These are phyloP conservation scores for Lactarius trivialis DNA, from an alignment of 768 basidiomycete species.

Conservation along the genomic window DNA sequence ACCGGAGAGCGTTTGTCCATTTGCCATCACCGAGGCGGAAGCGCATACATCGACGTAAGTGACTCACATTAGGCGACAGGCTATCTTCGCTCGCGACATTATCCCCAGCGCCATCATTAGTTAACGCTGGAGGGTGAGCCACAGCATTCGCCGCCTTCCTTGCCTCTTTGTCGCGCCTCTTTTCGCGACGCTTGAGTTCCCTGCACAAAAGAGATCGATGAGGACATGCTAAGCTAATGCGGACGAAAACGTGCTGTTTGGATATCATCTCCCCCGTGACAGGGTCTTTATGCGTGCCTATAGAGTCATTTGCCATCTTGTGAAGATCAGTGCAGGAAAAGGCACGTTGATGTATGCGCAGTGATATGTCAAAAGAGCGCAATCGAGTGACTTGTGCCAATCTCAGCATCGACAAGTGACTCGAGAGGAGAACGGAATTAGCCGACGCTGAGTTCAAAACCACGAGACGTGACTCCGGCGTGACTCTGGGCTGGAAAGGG, in stretches of 20 bases:
- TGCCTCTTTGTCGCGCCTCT: constrained; percentile 65
- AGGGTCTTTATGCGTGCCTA: constrained; percentile 58
- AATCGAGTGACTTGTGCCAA: constrained; percentile 21
- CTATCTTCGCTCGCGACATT: constrained; percentile 61
- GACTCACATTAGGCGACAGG: constrained; percentile 82
- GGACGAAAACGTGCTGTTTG: constrained; percentile 63
- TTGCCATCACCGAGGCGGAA: not conserved
- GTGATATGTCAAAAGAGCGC: not conserved
- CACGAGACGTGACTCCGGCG: not conserved
- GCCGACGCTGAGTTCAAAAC: constrained; percentile 15
- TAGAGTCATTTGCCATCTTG: constrained; percentile 36
- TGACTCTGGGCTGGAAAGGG: constrained; percentile 7
- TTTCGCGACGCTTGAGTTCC: constrained; percentile 90
- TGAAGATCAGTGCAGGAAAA: not conserved
- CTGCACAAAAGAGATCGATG: constrained; percentile 39
- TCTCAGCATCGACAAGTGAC: constrained; percentile 26
- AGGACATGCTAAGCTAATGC: constrained; percentile 23
- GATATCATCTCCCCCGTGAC: constrained; percentile 96
- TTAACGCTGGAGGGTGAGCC: constrained; percentile 39
- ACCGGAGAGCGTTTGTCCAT: not conserved
- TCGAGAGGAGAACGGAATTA: not conserved
- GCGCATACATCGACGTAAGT: not conserved
- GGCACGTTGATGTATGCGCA: not conserved
- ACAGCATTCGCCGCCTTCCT: constrained; percentile 74
- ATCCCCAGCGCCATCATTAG: constrained; percentile 32